A percentile compares a stretch with the other conserved stretches of the same genome.
Evolutionary conservation across 495 filamentous ascomycete genomes (phyloP).

Genomic region (Penicillium canescens): DNA sequence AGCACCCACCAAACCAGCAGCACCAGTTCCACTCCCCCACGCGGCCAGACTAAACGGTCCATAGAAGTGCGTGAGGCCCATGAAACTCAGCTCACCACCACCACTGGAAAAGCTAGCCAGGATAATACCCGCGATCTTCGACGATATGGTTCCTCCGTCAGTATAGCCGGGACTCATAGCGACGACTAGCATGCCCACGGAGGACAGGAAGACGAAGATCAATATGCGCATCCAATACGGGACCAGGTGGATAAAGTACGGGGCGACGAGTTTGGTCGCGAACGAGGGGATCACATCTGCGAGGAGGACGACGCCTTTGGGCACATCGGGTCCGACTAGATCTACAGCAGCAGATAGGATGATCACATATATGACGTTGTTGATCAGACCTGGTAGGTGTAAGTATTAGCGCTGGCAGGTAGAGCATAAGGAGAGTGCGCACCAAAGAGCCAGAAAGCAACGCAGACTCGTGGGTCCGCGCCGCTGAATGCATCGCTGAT

Average conservation of each 20-base stretch:
- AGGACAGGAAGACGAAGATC: constrained; percentile 69
- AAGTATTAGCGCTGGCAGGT: not conserved
- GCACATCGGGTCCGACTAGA: constrained; percentile 80
- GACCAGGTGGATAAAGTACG: constrained; percentile 88
- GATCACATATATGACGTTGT: constrained; percentile 97
- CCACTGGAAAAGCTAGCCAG: constrained; percentile 83
- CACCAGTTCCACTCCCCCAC: constrained; percentile 93
- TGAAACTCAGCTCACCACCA: constrained; percentile 83
- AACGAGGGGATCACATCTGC: constrained; percentile 91
- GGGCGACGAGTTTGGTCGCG: constrained; percentile 80
- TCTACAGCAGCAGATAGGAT: constrained; percentile 95
- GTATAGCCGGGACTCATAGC: constrained; percentile 68
- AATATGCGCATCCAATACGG: constrained; percentile 77
- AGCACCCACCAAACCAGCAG: constrained; percentile 82
- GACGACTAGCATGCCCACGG: constrained; percentile 83
- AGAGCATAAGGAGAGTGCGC: constrained; percentile 15
- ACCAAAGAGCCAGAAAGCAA: constrained; percentile 95
- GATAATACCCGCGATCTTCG: constrained; percentile 81
- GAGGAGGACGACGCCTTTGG: constrained; percentile 90
- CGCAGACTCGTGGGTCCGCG: constrained; percentile 69
- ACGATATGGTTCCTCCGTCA: constrained; percentile 59
- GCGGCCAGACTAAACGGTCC: constrained; percentile 86
- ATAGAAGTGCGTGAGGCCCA: constrained; percentile 91
- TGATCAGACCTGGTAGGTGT: constrained; percentile 71
- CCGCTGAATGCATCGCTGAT: constrained; percentile 63